Evolutionary conservation across 1,284 basidiomycete species (phyloP).

Genomic region (Amylostereum chailletii): DNA sequence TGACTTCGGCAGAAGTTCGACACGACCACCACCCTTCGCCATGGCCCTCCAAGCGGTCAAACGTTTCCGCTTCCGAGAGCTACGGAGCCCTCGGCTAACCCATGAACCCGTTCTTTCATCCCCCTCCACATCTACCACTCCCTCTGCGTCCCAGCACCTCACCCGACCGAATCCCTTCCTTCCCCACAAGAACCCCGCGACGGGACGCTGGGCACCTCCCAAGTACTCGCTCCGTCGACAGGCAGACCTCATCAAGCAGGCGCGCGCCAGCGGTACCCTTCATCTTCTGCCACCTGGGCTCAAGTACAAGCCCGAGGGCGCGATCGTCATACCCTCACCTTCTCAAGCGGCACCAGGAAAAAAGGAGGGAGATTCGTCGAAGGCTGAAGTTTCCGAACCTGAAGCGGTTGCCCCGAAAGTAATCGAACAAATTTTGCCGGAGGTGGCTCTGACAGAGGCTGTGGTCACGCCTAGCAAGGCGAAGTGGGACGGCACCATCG

Average conservation of each 20-base stretch:
- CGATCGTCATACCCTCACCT: no score
- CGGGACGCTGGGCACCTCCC: conserved; percentile 59
- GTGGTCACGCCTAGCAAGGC: background rate
- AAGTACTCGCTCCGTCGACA: conserved; percentile 67
- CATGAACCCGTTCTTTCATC: background rate
- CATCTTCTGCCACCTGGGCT: conserved; percentile 58
- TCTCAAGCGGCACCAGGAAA: background rate
- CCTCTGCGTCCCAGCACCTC: conserved; percentile 6
- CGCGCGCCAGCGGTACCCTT: conserved; percentile 41
- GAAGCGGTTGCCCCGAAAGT: background rate
- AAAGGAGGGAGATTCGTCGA: background rate
- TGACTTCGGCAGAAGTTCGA: no score
- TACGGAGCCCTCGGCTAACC: conserved; percentile 4
- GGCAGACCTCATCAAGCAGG: conserved; percentile 68
- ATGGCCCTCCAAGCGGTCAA: conserved; percentile 20
- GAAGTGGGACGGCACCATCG: conserved; percentile 31
- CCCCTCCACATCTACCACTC: background rate
- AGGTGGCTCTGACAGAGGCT: background rate
- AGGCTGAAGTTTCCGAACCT: conserved; percentile 1
- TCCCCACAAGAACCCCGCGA: conserved; percentile 46
- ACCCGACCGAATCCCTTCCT: conserved; percentile 55
- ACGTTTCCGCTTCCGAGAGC: conserved; percentile 21
- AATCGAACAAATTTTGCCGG: background rate
- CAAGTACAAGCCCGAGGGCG: conserved; percentile 26
- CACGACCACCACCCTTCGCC: no score